phyloP scores from a whole-genome alignment of 768 basidiomycete genomes.

The Russula dissimulans region DNA sequence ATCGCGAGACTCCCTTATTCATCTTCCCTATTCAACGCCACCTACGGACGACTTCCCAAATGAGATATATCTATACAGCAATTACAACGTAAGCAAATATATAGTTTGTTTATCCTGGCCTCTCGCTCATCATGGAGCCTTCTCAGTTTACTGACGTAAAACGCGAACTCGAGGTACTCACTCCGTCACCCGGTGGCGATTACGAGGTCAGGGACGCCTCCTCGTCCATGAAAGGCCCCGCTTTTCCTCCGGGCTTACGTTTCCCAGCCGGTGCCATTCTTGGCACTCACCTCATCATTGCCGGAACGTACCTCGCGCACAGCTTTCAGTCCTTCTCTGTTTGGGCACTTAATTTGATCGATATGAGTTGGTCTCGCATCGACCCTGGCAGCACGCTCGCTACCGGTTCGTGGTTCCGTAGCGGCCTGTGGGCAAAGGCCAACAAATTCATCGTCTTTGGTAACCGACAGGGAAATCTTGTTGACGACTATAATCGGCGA shows the following conservation, averaged over 20 bases:
- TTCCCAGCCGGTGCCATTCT: conserved; percentile 93
- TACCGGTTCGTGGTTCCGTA: conserved; percentile 91
- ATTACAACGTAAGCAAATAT: conserved; percentile 70
- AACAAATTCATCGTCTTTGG: conserved; percentile 90
- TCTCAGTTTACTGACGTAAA: conserved; percentile 86
- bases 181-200: conserved; percentile 64
- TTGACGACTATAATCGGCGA: conserved; percentile 88
- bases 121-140: conserved; percentile 11
- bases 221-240: conserved; percentile 64
- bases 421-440: conserved; percentile 74
- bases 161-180: conserved; percentile 88
- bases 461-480: conserved; percentile 77
- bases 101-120: neutral
- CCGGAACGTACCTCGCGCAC: conserved; percentile 92
- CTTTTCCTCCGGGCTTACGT: conserved; percentile 88
- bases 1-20: conserved; percentile 47
- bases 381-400: conserved; percentile 82
- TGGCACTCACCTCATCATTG: conserved; percentile 86
- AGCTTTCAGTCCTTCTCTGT: conserved; percentile 92
- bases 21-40: conserved; percentile 67
- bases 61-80: conserved; percentile 89
- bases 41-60: conserved; percentile 70
- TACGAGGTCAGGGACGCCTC: conserved; percentile 80
- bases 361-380: conserved; percentile 79
- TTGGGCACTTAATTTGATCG: conserved; percentile 84